A percentile compares a stretch with the other conserved stretches of the same genome.
phyloP scores from a whole-genome alignment of 163 green algal genomes.

The Trebouxiophyceae sp. region DNA sequence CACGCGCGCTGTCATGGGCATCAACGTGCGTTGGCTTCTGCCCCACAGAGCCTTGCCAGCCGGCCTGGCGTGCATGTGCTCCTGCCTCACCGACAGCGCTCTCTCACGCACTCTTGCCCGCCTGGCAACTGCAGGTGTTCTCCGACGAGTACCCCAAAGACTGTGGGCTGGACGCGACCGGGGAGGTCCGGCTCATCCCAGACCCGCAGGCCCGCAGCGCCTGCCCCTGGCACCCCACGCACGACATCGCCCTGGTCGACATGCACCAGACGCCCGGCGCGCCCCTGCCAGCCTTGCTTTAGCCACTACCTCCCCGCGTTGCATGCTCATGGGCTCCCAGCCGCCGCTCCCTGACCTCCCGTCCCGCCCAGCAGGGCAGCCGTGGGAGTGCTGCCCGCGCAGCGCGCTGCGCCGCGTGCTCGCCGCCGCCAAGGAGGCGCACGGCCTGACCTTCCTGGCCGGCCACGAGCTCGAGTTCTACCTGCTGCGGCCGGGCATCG shows the following conservation, averaged over 20 bases:
- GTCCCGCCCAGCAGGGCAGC: constrained; percentile 1
- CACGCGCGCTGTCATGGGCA: constrained; percentile 9
- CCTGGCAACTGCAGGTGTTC: too few relatives aligned
- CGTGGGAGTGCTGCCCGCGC: constrained; percentile 36
- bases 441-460: constrained; percentile 27
- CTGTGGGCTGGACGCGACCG: constrained; percentile 9
- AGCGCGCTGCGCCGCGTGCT: constrained; percentile 26
- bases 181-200: constrained; percentile 34
- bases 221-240: constrained; percentile 28
- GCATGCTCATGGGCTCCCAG: too few relatives aligned
- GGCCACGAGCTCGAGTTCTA: constrained; percentile 62
- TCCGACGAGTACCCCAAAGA: constrained; percentile 5
- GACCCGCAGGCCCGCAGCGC: constrained; percentile 5
- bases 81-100: too few relatives aligned
- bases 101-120: too few relatives aligned
- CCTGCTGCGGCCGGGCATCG: constrained; percentile 23
- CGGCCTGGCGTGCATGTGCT: too few relatives aligned
- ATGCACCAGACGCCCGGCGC: too few relatives aligned
- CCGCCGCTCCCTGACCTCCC: too few relatives aligned
- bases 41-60: too few relatives aligned
- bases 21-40: constrained; percentile 24
- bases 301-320: too few relatives aligned
- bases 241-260: constrained; percentile 19
- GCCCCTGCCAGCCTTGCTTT: too few relatives aligned
- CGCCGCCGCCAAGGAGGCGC: constrained; percentile 8